Evolutionary conservation across 768 basidiomycete genomes (phyloP), one percentile per base, ranked within the genome.

Genomic region (Mycena sanguinolenta): DNA sequence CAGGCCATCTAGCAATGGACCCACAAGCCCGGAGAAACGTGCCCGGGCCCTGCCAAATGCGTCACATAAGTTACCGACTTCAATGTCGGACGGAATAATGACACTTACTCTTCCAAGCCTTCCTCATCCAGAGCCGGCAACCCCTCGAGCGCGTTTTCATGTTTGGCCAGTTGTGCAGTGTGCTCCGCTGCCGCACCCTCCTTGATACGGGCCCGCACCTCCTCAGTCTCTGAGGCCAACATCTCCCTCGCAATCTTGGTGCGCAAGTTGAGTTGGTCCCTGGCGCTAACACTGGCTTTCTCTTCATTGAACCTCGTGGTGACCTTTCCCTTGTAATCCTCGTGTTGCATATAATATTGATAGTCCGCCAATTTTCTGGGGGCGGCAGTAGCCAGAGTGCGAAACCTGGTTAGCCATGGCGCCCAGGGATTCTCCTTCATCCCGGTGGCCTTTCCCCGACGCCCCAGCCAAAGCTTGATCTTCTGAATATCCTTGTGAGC

Each of bases 321-420:
- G 0, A 61, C 46, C 7, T 23, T 34, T 0, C 16, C 2, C 44
- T 61, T 61, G 44, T 13, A 25, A 7, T 61, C 59, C 0, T 30
- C 12, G 10, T 61, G 59, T 28, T 61, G 59, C 59, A 61, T 61
- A 21, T 61, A 61, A 7, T 5, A 61, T n/a, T 61, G 59, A 8
- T 14, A 61, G 19, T 61, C 44, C 6, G 59, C 28, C 4, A 61
- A 44, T 10, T 16, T 49, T n/a, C 23, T 61, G 21, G 59, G 59
- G 8, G 28, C 4, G 0, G 30, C 1, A 1, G 1, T 4, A 8
- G 9, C 21, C 7, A 44, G 59, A 0, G 19, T 23, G 44, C 44
- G 44, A 13, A 61, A 50, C 3, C 44, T 44, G 19, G 59, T 49
- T 4, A 61, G 30, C 59, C 59, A 61, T 4, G 28, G 21, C 0